Percentiles rank a stretch among this genome's conserved stretches.
Evolutionary conservation across 179 eudicot species (phyloP).

Genomic region (Monotropa hypopitys): DNA sequence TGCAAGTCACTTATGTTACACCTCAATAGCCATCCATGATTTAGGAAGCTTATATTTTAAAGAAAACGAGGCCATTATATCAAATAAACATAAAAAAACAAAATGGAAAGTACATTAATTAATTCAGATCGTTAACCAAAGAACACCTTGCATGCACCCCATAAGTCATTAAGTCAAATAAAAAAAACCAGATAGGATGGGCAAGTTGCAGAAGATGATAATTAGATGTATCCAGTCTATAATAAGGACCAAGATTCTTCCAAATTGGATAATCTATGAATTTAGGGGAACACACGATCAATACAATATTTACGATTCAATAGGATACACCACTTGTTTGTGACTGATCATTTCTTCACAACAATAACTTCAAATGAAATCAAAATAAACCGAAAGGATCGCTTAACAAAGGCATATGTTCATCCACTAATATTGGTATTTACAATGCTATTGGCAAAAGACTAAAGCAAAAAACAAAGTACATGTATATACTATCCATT

Average conservation of each 20-base stretch:
- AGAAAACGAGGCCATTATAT: neutral
- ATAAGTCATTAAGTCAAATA: neutral
- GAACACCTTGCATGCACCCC: neutral
- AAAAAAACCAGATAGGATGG: neutral
- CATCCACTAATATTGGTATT: neutral
- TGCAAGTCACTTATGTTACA: neutral
- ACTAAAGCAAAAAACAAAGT: neutral
- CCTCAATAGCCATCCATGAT: neutral
- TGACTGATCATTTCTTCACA: neutral
- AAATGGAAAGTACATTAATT: neutral
- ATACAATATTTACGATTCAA: neutral
- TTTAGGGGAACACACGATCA: neutral
- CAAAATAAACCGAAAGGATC: neutral
- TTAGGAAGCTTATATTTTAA: neutral
- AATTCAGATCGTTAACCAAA: neutral
- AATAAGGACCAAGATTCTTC: neutral
- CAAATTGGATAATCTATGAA: neutral
- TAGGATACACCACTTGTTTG: neutral
- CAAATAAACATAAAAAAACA: neutral
- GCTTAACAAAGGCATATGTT: neutral
- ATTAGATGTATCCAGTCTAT: neutral
- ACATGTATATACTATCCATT: neutral
- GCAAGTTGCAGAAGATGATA: neutral
- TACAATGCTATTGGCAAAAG: neutral
- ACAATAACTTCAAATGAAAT: neutral